Conservation (phyloP, 2,329 filamentous ascomycete species). For the Cordyceps cicadae region DNA sequence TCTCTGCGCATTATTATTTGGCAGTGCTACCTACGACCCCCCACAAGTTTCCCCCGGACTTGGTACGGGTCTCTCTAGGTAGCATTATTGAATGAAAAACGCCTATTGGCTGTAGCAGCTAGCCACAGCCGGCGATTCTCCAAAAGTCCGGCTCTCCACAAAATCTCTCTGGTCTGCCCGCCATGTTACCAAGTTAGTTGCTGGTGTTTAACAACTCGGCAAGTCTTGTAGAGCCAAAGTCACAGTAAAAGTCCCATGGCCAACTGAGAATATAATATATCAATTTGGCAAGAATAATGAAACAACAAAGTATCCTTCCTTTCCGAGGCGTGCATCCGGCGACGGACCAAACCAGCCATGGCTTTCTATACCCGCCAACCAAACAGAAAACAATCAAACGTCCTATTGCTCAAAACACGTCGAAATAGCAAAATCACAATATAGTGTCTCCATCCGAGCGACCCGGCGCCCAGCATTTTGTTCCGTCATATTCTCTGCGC, state of each 20-base stretch:
- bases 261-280: neutral
- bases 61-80: neutral
- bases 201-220: no score
- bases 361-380: constrained; percentile 14
- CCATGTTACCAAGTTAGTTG: no score
- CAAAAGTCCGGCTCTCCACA: constrained; percentile 1
- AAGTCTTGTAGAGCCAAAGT: no score
- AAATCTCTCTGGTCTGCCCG: no score
- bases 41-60: neutral
- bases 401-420: constrained; percentile 10
- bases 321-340: constrained; percentile 12
- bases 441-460: neutral
- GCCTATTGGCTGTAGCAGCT: neutral
- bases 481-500: neutral
- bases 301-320: constrained; percentile 6
- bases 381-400: constrained; percentile 5
- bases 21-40: neutral
- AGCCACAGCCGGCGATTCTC: neutral
- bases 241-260: neutral
- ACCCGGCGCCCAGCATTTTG: constrained; percentile 5
- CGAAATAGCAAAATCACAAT: constrained; percentile 6
- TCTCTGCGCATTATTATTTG: neutral
- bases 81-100: neutral
- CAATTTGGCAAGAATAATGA: constrained; percentile 7
- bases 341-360: constrained; percentile 13